Evolutionary conservation across 1,139 yeast species (phyloP), one percentile per base, ranked within the genome.

Genomic region (Sporopachydermia cereana): DNA sequence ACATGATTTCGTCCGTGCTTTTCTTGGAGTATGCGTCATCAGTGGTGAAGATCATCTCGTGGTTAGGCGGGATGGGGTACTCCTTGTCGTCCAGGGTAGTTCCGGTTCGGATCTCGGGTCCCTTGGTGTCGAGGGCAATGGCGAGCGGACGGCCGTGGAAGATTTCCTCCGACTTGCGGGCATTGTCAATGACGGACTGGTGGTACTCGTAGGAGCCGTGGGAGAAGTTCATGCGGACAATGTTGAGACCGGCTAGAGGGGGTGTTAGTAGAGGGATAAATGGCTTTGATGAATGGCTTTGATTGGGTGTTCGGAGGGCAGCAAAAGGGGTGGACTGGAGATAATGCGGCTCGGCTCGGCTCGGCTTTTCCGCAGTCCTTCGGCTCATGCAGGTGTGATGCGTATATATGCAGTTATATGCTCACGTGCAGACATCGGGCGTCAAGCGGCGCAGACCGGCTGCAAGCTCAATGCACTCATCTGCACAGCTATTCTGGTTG

Each of bases 81-180:
- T 91, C 98, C 53, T 71, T 68, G 49, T 76, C 84, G 57, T 76
- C 84, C 50, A 70, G 64, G 56, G 98, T 93, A 66, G 86, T 79
- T 69, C 99, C 98, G 47, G 98, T 89, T 77, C 98, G 85, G 71
- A 91, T 91, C 73, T 93, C 98, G 54, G 99, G 98, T 57, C 99
- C 99, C 77, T 91, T 93, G 66, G 98, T 93, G 69, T 91, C 99
- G 60, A 91, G 79, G 54, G 99, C 99, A 68, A 91, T 88, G 52
- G 96, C 97, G 61, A 91, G 76, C 47, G 97, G 98, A 73, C 97
- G 84, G 58, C 97, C 97, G 54, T 84, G 79, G 68, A 82, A 88
- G 49, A 82, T 67, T 67, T 80, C 80, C 69, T 85, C 96, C 50
- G 97, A 88, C 68, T 85, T 80, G 71, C 94, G 84, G 57, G 96